These are phyloP conservation scores for Ephemerocybe angulata DNA, from an alignment of 768 basidiomycete genomes.

Conservation along the genomic window DNA sequence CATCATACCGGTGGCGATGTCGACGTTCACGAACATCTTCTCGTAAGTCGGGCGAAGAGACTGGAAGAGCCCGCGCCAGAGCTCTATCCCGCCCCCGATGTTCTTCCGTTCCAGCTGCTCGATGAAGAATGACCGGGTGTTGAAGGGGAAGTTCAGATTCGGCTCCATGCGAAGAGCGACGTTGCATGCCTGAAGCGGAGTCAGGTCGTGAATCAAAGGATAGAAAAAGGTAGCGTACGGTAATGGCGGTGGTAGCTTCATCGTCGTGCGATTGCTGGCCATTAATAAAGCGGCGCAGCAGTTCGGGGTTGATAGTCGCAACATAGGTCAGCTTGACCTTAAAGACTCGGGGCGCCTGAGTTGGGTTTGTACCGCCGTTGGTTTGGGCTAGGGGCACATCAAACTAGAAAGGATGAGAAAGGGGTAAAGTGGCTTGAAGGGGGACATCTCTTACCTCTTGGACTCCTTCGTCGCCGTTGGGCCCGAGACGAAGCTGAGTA, in stretches of 20 bases:
- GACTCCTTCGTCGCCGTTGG: slow-evolving; percentile 48
- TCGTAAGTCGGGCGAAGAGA: slow-evolving; percentile 67
- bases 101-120: slow-evolving; percentile 41
- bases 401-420: slow-evolving; percentile 42
- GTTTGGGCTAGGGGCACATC: slow-evolving; percentile 48
- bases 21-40: slow-evolving; percentile 67
- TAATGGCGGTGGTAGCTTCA: slow-evolving; percentile 56
- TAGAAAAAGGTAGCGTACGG: slow-evolving; percentile 34
- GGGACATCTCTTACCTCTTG: slow-evolving; percentile 2
- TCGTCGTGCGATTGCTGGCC: slow-evolving; percentile 69
- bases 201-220: background rate
- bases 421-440: slow-evolving; percentile 1
- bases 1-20: slow-evolving; percentile 76
- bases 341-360: slow-evolving; percentile 55
- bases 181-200: slow-evolving; percentile 54
- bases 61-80: slow-evolving; percentile 83
- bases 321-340: slow-evolving; percentile 58
- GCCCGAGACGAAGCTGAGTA: slow-evolving; percentile 54
- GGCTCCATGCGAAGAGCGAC: slow-evolving; percentile 77
- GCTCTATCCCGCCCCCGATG: slow-evolving; percentile 59
- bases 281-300: slow-evolving; percentile 56
- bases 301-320: slow-evolving; percentile 34
- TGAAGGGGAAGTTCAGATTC: slow-evolving; percentile 62
- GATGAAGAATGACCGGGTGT: slow-evolving; percentile 73
- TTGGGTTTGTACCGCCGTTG: slow-evolving; percentile 32